These are phyloP conservation scores for Coemansia sp. DNA, from an alignment of 192 early-diverging fungal species.

Conservation along the genomic window DNA sequence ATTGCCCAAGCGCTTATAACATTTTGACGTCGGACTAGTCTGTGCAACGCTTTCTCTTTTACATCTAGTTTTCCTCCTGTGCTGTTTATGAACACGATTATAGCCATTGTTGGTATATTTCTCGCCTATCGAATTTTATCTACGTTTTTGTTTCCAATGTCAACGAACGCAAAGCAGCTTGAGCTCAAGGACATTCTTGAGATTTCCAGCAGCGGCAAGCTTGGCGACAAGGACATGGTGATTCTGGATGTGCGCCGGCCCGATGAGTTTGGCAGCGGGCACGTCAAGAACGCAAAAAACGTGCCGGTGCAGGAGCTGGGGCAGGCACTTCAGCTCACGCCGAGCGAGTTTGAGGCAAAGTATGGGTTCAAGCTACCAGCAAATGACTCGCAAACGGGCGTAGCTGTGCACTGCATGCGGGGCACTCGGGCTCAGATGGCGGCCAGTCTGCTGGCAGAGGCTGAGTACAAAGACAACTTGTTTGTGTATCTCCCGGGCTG, in stretches of 20 bases:
- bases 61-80: neutral
- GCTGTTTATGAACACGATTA: conserved; percentile 13
- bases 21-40: too few species aligned
- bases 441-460: conserved; percentile 4
- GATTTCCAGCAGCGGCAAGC: conserved; percentile 15
- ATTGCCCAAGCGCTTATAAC: too few species aligned
- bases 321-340: conserved; percentile 15
- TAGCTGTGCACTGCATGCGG: conserved; percentile 30
- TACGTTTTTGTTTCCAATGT: conserved; percentile 23
- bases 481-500: conserved; percentile 34
- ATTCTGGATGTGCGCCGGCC: conserved; percentile 36
- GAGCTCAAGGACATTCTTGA: conserved; percentile 14
- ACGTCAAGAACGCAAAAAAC: conserved; percentile 24
- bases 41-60: neutral
- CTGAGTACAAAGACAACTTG: conserved; percentile 21
- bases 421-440: conserved; percentile 27
- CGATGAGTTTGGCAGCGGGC: conserved; percentile 20
- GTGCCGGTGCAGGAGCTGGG: conserved; percentile 25
- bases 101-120: conserved; percentile 12
- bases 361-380: conserved; percentile 26
- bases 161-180: conserved; percentile 13
- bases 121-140: conserved; percentile 13
- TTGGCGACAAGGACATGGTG: conserved; percentile 7
- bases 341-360: conserved; percentile 13
- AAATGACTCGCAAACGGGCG: conserved; percentile 6